Conservation (phyloP, 1,284 basidiomycete species). For the Malassezia globosa region DNA sequence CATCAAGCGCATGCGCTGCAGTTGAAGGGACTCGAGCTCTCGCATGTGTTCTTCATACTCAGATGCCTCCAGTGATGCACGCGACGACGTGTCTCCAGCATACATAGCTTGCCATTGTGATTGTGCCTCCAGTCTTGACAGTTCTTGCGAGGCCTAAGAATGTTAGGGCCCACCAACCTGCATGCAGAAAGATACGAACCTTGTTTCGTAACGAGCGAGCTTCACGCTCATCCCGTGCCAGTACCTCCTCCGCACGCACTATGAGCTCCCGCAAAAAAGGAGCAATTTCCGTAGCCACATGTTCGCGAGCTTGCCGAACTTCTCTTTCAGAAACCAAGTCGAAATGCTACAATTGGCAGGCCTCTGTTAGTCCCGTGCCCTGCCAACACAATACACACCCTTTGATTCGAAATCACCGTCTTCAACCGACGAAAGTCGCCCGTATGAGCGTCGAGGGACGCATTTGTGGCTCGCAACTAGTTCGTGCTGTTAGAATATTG, state of each 20-base stretch:
- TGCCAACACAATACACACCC: slow-evolving; percentile 1
- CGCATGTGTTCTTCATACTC: slow-evolving; percentile 7
- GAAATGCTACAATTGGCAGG: slow-evolving; percentile 11
- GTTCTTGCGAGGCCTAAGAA: slow-evolving; percentile 11
- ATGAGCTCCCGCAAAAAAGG: slow-evolving; percentile 16
- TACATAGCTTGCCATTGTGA: background rate
- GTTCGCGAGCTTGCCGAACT: slow-evolving; percentile 11
- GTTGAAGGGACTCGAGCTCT: slow-evolving; percentile 5
- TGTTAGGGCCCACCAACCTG: too few species aligned
- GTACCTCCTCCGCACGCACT: slow-evolving; percentile 13
- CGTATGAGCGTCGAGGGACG: background rate
- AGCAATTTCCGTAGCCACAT: slow-evolving; percentile 16
- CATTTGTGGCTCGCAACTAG: slow-evolving; percentile 10
- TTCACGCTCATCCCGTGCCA: slow-evolving; percentile 9
- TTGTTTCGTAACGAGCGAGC: slow-evolving; percentile 12
- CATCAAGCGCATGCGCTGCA: slow-evolving; percentile 6
- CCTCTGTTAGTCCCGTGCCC: too few species aligned
- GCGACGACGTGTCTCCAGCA: background rate
- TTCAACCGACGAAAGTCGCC: slow-evolving; percentile 8
- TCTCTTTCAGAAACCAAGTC: slow-evolving; percentile 15
- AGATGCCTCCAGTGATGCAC: background rate
- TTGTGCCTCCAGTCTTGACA: slow-evolving; percentile 6
- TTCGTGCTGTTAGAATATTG: too few species aligned
- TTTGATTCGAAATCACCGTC: slow-evolving; percentile 6
- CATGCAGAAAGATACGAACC: background rate